Evolutionary conservation across 768 basidiomycete genomes (phyloP).

Genomic region (Macrolepiota fuliginosa): DNA sequence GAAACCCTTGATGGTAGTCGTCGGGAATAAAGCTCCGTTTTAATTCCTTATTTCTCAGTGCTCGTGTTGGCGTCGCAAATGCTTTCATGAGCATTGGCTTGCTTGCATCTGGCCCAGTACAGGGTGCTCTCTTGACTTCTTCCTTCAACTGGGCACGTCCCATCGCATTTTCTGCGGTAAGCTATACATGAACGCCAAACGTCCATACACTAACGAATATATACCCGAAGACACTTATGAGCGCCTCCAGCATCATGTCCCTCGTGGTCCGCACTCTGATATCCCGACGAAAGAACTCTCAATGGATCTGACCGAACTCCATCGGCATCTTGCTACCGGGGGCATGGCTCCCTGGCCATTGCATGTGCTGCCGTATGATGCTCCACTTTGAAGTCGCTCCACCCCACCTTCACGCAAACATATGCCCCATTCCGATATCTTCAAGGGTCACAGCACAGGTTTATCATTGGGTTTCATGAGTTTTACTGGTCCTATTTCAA

Average conservation of each 20-base stretch:
- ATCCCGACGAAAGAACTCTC: background rate
- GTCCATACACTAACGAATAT: background rate
- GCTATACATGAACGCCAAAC: conserved; percentile 11
- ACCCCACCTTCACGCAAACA: background rate
- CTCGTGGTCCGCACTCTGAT: conserved; percentile 6
- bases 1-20: background rate
- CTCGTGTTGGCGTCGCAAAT: conserved; percentile 9
- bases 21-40: background rate
- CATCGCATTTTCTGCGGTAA: conserved; percentile 42
- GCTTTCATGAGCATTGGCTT: conserved; percentile 9
- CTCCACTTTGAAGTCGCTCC: background rate
- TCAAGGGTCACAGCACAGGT: background rate
- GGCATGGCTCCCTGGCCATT: background rate
- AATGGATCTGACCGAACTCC: background rate
- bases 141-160: conserved; percentile 41
- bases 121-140: conserved; percentile 43
- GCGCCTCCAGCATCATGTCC: background rate
- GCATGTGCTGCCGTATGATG: background rate
- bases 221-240: background rate
- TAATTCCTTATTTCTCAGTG: background rate
- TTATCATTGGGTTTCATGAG: background rate
- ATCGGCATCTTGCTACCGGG: background rate
- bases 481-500: no score
- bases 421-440: background rate
- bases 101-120: conserved; percentile 3